phyloP scores from a whole-genome alignment of 805 yeast species.

The Scheffersomyces ergatensis region DNA sequence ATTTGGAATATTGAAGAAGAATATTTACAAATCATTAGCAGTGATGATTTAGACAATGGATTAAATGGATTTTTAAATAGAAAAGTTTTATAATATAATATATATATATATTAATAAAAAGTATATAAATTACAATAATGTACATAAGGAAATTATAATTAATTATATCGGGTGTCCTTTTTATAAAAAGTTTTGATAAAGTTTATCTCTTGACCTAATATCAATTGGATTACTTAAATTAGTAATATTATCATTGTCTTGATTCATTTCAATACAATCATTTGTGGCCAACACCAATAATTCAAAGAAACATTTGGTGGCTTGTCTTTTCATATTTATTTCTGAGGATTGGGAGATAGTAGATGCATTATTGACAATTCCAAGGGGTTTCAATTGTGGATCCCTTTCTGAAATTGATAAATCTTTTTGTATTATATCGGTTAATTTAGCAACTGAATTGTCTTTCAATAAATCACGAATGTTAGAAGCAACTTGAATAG shows the following conservation, averaged over 20 bases:
- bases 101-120: neutral
- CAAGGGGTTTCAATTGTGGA: constrained; percentile 4
- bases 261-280: constrained; percentile 64
- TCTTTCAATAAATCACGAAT: constrained; percentile 32
- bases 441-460: constrained; percentile 3
- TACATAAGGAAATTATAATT: constrained; percentile 1
- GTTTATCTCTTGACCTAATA: constrained; percentile 44
- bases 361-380: constrained; percentile 8
- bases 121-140: neutral
- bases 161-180: too few species aligned
- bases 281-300: constrained; percentile 76
- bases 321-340: constrained; percentile 50
- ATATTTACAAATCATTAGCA: constrained; percentile 1
- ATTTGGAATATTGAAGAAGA: constrained; percentile 11
- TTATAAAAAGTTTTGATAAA: constrained; percentile 16
- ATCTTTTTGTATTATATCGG: constrained; percentile 3
- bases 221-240: constrained; percentile 1
- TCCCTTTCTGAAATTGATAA: neutral
- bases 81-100: neutral
- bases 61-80: neutral
- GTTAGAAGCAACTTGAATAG: constrained; percentile 54
- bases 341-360: too few species aligned
- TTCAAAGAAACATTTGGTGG: constrained; percentile 77
- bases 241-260: constrained; percentile 61
- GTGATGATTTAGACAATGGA: constrained; percentile 9